phyloP scores from a whole-genome alignment of 352 stramenopile species.

The Phytophthora tubulina region DNA sequence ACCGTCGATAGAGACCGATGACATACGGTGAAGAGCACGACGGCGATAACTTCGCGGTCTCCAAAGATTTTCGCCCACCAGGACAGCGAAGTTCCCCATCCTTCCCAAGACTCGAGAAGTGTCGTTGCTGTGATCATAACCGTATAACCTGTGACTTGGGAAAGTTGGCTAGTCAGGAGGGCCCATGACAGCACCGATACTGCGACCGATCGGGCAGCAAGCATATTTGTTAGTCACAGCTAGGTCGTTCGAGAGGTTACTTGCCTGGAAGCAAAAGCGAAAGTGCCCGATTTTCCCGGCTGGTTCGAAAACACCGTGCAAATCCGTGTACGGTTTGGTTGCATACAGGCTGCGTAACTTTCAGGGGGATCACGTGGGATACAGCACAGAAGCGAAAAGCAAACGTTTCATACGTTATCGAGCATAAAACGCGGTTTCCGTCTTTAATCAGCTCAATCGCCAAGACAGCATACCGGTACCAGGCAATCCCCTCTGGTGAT shows the following conservation, averaged over 20 bases:
- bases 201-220: too few species aligned
- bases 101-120: conserved; percentile 43
- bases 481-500: not conserved
- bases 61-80: conserved; percentile 67
- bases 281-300: not conserved
- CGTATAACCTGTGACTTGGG: not conserved
- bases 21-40: conserved; percentile 52
- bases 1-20: conserved; percentile 35
- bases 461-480: too few species aligned
- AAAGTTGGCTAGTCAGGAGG: not conserved
- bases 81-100: conserved; percentile 59
- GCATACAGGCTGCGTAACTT: not conserved
- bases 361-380: not conserved
- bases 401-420: not conserved
- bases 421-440: not conserved
- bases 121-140: conserved; percentile 9
- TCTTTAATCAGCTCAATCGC: too few species aligned
- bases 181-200: not conserved
- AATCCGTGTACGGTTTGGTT: conserved; percentile 8
- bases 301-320: not conserved
- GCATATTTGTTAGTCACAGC: too few species aligned
- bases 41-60: conserved; percentile 47
- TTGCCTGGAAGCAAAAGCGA: not conserved
- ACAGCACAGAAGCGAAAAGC: too few species aligned
- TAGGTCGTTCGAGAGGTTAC: too few species aligned